Conservation (phyloP, 768 basidiomycete species). For the Suillus brevipes region DNA sequence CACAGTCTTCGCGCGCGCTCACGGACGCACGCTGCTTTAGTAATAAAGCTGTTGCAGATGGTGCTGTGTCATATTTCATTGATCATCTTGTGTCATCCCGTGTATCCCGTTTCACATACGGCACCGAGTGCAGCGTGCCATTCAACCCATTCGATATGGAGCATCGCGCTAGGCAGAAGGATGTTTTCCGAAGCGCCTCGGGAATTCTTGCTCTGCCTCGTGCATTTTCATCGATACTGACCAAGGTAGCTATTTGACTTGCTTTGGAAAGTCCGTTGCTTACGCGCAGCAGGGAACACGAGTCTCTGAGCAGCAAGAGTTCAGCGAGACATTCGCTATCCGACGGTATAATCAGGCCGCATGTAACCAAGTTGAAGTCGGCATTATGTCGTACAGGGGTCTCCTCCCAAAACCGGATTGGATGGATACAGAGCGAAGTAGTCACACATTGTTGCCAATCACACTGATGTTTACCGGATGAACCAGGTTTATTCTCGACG, state of each 20-base stretch:
- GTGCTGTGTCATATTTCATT: conserved; percentile 43
- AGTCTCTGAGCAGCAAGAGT: conserved; percentile 47
- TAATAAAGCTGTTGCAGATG: conserved; percentile 55
- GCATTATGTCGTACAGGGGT: conserved; percentile 36
- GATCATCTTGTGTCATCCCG: conserved; percentile 51
- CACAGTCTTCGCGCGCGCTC: conserved; percentile 8
- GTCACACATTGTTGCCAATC: not conserved
- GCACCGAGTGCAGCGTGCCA: conserved; percentile 38
- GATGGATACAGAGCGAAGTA: conserved; percentile 37
- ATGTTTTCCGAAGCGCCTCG: conserved; percentile 35
- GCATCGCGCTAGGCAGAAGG: conserved; percentile 38
- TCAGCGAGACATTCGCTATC: conserved; percentile 38
- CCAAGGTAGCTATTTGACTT: conserved; percentile 32
- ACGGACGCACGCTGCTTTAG: conserved; percentile 23
- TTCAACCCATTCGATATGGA: conserved; percentile 39
- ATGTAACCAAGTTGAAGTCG: conserved; percentile 22
- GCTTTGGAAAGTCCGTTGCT: not conserved
- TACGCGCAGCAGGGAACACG: conserved; percentile 38
- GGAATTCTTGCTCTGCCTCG: conserved; percentile 41
- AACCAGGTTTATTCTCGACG: conserved; percentile 34
- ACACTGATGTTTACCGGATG: not conserved
- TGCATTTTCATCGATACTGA: conserved; percentile 44
- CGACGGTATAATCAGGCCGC: conserved; percentile 25
- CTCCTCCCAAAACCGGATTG: conserved; percentile 27
- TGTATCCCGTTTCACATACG: conserved; percentile 50